Conservation (phyloP, 2,329 filamentous ascomycete species). For the Colletotrichum siamense region DNA sequence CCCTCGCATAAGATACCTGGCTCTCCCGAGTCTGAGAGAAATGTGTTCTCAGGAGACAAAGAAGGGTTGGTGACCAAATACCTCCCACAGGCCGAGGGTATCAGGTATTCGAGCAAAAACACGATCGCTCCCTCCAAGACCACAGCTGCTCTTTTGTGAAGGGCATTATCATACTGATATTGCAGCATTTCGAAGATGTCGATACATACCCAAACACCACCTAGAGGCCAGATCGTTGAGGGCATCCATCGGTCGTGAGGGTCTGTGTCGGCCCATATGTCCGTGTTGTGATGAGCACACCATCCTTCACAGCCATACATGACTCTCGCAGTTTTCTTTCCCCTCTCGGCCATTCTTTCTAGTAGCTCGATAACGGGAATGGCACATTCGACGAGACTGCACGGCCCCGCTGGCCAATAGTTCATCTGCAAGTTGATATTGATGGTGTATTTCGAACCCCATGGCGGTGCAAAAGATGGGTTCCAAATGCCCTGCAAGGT, state of each 20-base stretch:
- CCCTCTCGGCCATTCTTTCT: constrained; percentile 39
- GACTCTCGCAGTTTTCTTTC: constrained; percentile 30
- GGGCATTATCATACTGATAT: constrained; percentile 36
- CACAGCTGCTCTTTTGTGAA: constrained; percentile 29
- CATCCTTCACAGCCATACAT: constrained; percentile 39
- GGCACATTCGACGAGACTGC: constrained; percentile 15
- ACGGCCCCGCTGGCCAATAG: constrained; percentile 40
- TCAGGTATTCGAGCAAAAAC: constrained; percentile 34
- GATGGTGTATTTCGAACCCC: constrained; percentile 48
- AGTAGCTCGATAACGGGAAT: constrained; percentile 29
- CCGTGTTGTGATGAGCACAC: constrained; percentile 41
- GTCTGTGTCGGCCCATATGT: constrained; percentile 40
- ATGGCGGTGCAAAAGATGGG: constrained; percentile 40
- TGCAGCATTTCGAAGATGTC: constrained; percentile 43
- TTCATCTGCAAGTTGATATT: constrained; percentile 50
- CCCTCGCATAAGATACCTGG: constrained; percentile 44
- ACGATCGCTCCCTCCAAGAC: constrained; percentile 33
- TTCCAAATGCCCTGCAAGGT: constrained; percentile 53
- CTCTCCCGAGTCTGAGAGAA: constrained; percentile 35
- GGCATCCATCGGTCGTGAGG: constrained; percentile 37
- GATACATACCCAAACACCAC: constrained; percentile 43
- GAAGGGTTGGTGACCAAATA: constrained; percentile 30
- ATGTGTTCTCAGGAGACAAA: constrained; percentile 31
- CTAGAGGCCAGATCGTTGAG: constrained; percentile 42
- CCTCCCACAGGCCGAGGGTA: constrained; percentile 27